Evolutionary conservation across 2,329 filamentous ascomycete species (phyloP).

Genomic region (Exophiala alcalophila): DNA sequence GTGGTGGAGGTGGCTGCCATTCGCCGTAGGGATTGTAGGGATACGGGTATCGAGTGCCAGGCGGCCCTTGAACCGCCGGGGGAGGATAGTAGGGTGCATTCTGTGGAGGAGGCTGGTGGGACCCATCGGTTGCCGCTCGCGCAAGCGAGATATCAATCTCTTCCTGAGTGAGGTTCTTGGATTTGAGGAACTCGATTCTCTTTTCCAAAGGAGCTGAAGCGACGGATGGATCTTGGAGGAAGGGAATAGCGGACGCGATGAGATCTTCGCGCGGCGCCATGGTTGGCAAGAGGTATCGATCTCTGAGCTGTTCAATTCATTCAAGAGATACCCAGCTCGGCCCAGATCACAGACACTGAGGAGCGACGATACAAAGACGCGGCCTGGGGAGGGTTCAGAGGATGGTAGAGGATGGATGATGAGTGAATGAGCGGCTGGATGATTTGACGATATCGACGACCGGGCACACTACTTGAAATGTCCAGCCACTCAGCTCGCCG

Average conservation of each 20-base stretch:
- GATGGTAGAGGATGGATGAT: background rate
- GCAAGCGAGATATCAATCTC: constrained; percentile 84
- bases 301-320: too few species aligned
- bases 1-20: constrained; percentile 50
- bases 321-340: too few species aligned
- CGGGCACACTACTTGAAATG: too few species aligned
- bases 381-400: too few species aligned
- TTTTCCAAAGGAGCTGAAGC: constrained; percentile 87
- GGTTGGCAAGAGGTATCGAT: constrained; percentile 21
- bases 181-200: constrained; percentile 85
- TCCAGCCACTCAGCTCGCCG: too few species aligned
- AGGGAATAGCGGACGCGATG: constrained; percentile 73
- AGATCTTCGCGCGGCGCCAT: constrained; percentile 94
- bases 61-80: constrained; percentile 36
- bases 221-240: constrained; percentile 92
- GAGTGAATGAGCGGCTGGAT: too few species aligned
- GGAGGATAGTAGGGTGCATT: constrained; percentile 43
- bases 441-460: too few species aligned
- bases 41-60: constrained; percentile 45
- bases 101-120: constrained; percentile 47
- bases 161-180: constrained; percentile 95
- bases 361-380: too few species aligned
- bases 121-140: constrained; percentile 45
- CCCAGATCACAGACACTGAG: too few species aligned
- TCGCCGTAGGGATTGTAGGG: constrained; percentile 52